Percentiles rank a stretch among this genome's conserved stretches.
Evolutionary conservation across 2,329 filamentous ascomycete genomes (phyloP).

Genomic region (Pseudogymnoascus sp.): DNA sequence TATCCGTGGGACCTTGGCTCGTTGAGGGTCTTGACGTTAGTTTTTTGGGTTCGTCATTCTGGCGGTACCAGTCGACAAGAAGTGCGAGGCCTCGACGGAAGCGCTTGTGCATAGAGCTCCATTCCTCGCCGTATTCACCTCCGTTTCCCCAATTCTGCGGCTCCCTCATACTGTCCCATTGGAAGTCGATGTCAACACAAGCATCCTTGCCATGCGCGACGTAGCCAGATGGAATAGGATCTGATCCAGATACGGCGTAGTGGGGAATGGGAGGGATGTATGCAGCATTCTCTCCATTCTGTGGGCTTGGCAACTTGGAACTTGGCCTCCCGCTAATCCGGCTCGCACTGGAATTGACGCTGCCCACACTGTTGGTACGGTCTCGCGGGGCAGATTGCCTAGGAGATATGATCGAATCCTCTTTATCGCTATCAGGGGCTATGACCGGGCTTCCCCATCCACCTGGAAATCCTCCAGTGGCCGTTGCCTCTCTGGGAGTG

Average conservation of each 20-base stretch:
- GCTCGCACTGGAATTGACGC: conserved; percentile 15
- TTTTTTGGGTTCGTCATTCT: conserved; percentile 43
- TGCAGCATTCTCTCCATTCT: conserved; percentile 24
- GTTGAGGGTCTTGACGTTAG: conserved; percentile 39
- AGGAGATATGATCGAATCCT: conserved; percentile 19
- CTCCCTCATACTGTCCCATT: conserved; percentile 85
- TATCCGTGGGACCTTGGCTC: conserved; percentile 28
- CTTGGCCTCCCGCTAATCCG: background rate
- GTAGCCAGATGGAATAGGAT: conserved; percentile 79
- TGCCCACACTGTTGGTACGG: conserved; percentile 27
- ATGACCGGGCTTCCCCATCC: conserved; percentile 28
- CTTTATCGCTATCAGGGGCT: conserved; percentile 19
- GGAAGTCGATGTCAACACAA: conserved; percentile 80
- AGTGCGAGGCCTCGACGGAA: conserved; percentile 72
- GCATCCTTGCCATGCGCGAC: conserved; percentile 83
- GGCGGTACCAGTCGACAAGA: conserved; percentile 74
- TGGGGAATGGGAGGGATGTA: conserved; percentile 73
- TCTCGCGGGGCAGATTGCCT: conserved; percentile 16
- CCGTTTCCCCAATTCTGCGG: conserved; percentile 80
- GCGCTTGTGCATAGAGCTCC: conserved; percentile 88
- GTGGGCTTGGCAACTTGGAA: background rate
- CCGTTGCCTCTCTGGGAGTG: conserved; percentile 17
- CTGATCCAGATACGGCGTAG: conserved; percentile 72
- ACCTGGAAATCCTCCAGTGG: conserved; percentile 29
- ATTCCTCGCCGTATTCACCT: conserved; percentile 84